phyloP scores from a whole-genome alignment of 805 yeast species.

The Yarrowia sp. region DNA sequence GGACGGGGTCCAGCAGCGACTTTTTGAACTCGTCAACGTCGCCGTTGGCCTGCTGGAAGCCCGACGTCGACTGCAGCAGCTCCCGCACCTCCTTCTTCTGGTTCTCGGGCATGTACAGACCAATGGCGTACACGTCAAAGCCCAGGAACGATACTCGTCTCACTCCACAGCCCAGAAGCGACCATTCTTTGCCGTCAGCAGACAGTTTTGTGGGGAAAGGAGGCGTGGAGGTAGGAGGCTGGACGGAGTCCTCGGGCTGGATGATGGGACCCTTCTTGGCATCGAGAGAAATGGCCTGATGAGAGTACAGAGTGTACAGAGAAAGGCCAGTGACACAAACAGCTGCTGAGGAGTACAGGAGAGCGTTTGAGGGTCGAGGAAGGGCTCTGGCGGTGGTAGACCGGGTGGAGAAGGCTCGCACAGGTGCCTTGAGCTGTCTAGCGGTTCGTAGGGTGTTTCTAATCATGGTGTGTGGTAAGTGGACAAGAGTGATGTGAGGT shows the following conservation, averaged over 20 bases:
- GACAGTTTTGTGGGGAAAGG: constrained; percentile 49
- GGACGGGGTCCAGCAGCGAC: constrained; percentile 55
- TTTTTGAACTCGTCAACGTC: constrained; percentile 39
- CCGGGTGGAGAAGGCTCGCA: constrained; percentile 6
- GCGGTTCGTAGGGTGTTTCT: constrained; percentile 12
- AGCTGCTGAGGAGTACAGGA: constrained; percentile 7
- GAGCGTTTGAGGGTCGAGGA: constrained; percentile 18
- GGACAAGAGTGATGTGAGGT: constrained; percentile 3
- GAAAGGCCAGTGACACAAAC: constrained; percentile 7
- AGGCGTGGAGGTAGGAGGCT: constrained; percentile 50
- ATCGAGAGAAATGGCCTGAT: constrained; percentile 17
- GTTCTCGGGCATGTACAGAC: constrained; percentile 72
- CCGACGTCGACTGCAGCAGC: constrained; percentile 41
- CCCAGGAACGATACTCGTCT: constrained; percentile 82
- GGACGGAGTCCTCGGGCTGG: constrained; percentile 40
- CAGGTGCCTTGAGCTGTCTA: not conserved
- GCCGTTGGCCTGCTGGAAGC: constrained; percentile 33
- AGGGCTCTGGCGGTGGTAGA: not conserved
- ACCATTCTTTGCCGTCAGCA: constrained; percentile 51
- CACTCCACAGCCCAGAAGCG: constrained; percentile 78
- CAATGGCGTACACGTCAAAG: constrained; percentile 87
- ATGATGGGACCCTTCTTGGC: not conserved
- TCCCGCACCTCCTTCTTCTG: constrained; percentile 53
- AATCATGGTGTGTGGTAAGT: not conserved
- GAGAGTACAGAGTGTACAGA: constrained; percentile 9